Conservation (phyloP, 73 alveolate genomes). For the Tetrahymena thermophila region DNA sequence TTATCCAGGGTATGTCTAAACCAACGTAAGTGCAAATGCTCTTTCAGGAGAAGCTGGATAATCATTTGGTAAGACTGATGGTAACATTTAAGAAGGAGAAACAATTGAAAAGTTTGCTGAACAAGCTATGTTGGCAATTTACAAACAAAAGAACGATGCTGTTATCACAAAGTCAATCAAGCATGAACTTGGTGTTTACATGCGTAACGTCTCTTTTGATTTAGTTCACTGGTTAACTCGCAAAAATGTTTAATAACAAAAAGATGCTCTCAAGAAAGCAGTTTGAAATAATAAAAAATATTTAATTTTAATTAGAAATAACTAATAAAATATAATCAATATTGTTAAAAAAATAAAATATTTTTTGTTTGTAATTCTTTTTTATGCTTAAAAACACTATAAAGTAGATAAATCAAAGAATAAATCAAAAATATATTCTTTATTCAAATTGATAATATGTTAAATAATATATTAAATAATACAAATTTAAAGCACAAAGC, state of each 20-base stretch:
- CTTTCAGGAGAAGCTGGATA: background rate
- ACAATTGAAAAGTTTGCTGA: conserved; percentile 19
- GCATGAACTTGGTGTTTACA: background rate
- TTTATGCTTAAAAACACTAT: too few relatives aligned
- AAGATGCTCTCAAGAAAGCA: background rate
- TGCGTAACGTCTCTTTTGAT: background rate
- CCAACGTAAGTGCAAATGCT: conserved; percentile 25
- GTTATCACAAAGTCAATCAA: background rate
- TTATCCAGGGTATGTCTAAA: conserved; percentile 28
- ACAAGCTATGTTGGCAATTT: conserved; percentile 14
- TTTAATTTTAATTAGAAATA: too few relatives aligned
- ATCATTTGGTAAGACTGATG: conserved; percentile 1
- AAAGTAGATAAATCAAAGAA: too few relatives aligned
- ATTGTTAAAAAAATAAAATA: too few relatives aligned
- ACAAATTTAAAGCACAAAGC: too few relatives aligned
- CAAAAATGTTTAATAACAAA: background rate
- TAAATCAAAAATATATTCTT: too few relatives aligned
- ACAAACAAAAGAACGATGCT: background rate
- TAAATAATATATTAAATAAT: too few relatives aligned
- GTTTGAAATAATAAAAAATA: background rate
- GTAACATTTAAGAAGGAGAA: conserved; percentile 8
- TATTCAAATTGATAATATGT: too few relatives aligned
- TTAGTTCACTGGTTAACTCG: background rate
- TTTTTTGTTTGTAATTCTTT: too few relatives aligned
- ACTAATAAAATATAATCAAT: too few relatives aligned